These are phyloP conservation scores for Cadophora sp. DNA, from an alignment of 2,329 filamentous ascomycete genomes.

Conservation along the genomic window DNA sequence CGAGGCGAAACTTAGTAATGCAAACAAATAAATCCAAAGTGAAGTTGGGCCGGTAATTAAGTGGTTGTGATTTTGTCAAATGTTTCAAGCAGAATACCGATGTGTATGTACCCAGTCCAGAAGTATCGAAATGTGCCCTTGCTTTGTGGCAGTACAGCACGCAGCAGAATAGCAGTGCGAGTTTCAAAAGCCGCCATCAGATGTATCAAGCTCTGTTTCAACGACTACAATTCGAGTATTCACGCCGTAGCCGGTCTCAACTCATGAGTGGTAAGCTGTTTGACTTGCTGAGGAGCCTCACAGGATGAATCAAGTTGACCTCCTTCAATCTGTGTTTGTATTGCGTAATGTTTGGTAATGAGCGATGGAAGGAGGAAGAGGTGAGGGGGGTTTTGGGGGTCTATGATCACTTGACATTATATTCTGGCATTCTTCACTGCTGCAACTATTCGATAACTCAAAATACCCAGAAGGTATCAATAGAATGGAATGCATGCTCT, in stretches of 20 bases:
- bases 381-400: background rate
- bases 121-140: slow-evolving; percentile 10
- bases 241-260: slow-evolving; percentile 9
- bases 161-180: background rate
- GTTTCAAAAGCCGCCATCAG: slow-evolving; percentile 7
- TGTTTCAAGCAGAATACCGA: background rate
- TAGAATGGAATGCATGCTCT: background rate
- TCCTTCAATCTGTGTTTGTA: background rate
- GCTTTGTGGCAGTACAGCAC: background rate
- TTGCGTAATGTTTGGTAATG: background rate
- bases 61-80: no score
- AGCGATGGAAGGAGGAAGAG: background rate
- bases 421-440: slow-evolving; percentile 1
- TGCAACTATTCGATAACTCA: background rate
- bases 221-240: slow-evolving; percentile 13
- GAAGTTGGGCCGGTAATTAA: background rate
- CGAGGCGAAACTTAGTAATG: slow-evolving; percentile 2
- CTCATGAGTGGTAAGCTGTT: background rate
- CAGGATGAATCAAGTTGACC: background rate
- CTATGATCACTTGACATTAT: background rate
- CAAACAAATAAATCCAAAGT: background rate
- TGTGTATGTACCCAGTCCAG: background rate
- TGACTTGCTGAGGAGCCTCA: slow-evolving; percentile 7
- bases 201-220: slow-evolving; percentile 18
- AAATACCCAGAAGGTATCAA: background rate